Conservation (phyloP, 2,329 filamentous ascomycete genomes). For the Fusarium concolor region DNA sequence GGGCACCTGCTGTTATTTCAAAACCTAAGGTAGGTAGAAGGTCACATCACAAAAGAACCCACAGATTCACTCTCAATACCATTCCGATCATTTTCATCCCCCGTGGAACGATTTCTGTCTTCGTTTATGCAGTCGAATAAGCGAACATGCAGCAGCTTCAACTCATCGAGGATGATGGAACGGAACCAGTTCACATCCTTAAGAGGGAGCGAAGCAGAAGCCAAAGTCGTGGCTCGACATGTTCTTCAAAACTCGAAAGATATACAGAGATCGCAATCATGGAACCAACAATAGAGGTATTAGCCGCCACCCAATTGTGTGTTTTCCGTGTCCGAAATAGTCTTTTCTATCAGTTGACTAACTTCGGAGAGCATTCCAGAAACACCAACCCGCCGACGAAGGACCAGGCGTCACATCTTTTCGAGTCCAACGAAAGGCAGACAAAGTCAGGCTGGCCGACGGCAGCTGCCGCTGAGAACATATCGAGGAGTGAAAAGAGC, state of each 20-base stretch:
- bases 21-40: background rate
- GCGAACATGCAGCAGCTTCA: background rate
- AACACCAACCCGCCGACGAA: conserved; percentile 21
- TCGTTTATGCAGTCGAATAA: background rate
- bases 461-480: background rate
- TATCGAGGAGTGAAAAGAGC: conserved; percentile 17
- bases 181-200: background rate
- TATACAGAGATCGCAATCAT: background rate
- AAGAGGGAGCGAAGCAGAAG: background rate
- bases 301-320: conserved; percentile 32
- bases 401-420: background rate
- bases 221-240: background rate
- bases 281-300: conserved; percentile 25
- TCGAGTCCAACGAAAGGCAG: background rate
- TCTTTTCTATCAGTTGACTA: background rate
- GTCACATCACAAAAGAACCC: background rate
- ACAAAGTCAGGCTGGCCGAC: background rate
- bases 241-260: background rate
- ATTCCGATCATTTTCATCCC: background rate
- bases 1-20: background rate
- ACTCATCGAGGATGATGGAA: background rate
- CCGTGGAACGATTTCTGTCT: background rate
- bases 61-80: background rate
- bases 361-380: conserved; percentile 32
- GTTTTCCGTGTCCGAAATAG: background rate